A percentile compares a stretch with the other conserved stretches of the same genome.
Conservation (phyloP, 768 basidiomycete genomes). For the Fomitopsis pulvina region DNA sequence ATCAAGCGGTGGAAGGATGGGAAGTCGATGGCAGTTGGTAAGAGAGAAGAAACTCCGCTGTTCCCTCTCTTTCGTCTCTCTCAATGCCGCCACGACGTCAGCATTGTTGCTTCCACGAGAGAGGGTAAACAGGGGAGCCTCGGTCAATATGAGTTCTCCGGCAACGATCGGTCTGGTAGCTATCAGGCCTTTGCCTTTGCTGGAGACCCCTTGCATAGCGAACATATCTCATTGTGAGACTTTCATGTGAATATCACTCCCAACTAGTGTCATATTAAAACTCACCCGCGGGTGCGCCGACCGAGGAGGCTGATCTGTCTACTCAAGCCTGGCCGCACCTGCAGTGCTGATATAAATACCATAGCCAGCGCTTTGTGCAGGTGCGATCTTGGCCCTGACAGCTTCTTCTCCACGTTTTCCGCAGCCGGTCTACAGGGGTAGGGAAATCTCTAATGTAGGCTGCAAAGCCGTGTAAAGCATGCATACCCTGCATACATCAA, state of each 20-base stretch:
- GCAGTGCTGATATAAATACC: too few species aligned
- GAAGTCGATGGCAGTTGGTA: slow-evolving; percentile 7
- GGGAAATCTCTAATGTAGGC: too few species aligned
- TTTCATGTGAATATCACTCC: background rate
- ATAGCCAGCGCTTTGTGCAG: too few species aligned
- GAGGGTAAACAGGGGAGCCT: slow-evolving; percentile 19
- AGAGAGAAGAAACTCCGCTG: slow-evolving; percentile 17
- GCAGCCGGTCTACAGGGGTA: too few species aligned
- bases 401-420: too few species aligned
- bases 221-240: background rate
- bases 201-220: slow-evolving; percentile 3
- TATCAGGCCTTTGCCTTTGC: slow-evolving; percentile 20
- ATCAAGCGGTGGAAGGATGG: slow-evolving; percentile 12
- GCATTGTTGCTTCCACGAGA: background rate
- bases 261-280: background rate
- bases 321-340: too few species aligned
- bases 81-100: slow-evolving; percentile 10
- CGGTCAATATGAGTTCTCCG: slow-evolving; percentile 19
- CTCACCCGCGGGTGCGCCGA: too few species aligned
- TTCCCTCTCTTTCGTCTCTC: slow-evolving; percentile 8
- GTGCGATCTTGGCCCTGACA: too few species aligned
- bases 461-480: too few species aligned
- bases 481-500: too few species aligned
- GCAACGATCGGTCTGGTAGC: slow-evolving; percentile 17
- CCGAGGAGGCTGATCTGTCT: too few species aligned